Conservation (phyloP, 495 filamentous ascomycete genomes). For the Penicillium taxi region DNA sequence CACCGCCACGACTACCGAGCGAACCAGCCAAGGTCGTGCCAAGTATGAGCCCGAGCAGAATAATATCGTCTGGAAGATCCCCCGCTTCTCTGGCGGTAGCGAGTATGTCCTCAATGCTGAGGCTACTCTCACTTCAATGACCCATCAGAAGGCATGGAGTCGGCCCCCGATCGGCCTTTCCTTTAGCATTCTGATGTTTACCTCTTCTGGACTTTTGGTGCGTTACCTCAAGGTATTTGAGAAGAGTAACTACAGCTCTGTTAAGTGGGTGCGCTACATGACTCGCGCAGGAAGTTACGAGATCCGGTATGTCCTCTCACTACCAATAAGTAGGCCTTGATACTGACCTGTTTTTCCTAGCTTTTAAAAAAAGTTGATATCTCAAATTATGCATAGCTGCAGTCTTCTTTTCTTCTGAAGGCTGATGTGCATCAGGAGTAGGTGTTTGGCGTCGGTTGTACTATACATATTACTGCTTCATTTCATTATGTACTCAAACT, state of each 20-base stretch:
- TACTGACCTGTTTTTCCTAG: too few relatives aligned
- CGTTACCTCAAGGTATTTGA: conserved; percentile 98
- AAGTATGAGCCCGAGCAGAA: conserved; percentile 98
- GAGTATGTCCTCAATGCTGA: conserved; percentile 94
- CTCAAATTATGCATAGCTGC: too few relatives aligned
- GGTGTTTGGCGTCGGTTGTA: too few relatives aligned
- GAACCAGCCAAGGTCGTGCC: conserved; percentile 89
- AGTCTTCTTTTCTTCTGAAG: too few relatives aligned
- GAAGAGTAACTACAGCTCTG: conserved; percentile 96
- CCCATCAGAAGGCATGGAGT: conserved; percentile 96
- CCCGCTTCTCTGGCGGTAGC: conserved; percentile 88
- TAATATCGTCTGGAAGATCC: conserved; percentile 98
- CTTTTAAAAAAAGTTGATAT: too few relatives aligned
- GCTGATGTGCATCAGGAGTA: too few relatives aligned
- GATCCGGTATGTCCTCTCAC: conserved; percentile 43
- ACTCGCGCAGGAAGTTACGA: conserved; percentile 69
- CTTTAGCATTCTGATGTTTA: conserved; percentile 97
- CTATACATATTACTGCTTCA: too few relatives aligned
- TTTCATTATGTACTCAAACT: too few relatives aligned
- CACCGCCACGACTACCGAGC: conserved; percentile 88
- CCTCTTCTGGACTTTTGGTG: conserved; percentile 82
- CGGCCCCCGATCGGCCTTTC: conserved; percentile 84
- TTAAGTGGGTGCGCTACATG: conserved; percentile 99
- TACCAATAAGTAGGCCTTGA: too few relatives aligned
- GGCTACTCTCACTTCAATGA: conserved; percentile 90